A percentile compares a stretch with the other conserved stretches of the same genome.
These are phyloP conservation scores for Vicia faba DNA, from an alignment of 306 rosid genomes.

Conservation along the genomic window DNA sequence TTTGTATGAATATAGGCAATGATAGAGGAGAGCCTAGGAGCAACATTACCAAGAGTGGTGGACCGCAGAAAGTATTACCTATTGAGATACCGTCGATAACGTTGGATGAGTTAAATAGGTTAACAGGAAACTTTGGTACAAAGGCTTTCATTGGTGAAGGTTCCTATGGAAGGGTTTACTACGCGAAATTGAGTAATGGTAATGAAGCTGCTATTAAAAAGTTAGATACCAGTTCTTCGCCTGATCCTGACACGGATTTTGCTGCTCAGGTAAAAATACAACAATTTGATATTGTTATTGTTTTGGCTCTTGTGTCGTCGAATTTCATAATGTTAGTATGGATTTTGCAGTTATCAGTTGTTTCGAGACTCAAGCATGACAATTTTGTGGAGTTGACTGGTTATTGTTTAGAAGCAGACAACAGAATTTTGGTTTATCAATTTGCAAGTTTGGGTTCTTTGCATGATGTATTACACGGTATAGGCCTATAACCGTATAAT, in stretches of 20 bases:
- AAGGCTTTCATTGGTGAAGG: constrained; percentile 95
- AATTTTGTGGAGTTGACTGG: constrained; percentile 87
- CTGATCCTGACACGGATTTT: constrained; percentile 79
- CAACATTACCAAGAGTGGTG: constrained; percentile 57
- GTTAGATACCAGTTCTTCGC: constrained; percentile 69
- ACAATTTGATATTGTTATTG: no score
- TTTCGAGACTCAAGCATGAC: constrained; percentile 83
- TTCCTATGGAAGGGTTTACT: constrained; percentile 88
- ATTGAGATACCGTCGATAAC: constrained; percentile 73
- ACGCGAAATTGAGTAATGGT: constrained; percentile 62
- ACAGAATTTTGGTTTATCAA: constrained; percentile 79
- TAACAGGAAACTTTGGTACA: constrained; percentile 72
- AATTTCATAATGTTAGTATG: constrained; percentile 1
- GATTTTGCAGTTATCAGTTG: constrained; percentile 72
- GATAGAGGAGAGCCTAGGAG: constrained; percentile 87
- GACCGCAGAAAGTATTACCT: constrained; percentile 74
- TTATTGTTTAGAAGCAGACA: constrained; percentile 80
- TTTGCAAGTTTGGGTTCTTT: constrained; percentile 84
- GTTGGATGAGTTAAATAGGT: constrained; percentile 73
- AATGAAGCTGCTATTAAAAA: constrained; percentile 84
- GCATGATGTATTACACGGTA: constrained; percentile 95
- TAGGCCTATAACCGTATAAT: constrained; percentile 18
- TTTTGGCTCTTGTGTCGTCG: constrained; percentile 7
- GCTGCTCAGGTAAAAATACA: constrained; percentile 51
- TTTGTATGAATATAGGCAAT: constrained; percentile 48